phyloP scores from a whole-genome alignment of 23 red algal species.

The Gracilaria caudata region DNA sequence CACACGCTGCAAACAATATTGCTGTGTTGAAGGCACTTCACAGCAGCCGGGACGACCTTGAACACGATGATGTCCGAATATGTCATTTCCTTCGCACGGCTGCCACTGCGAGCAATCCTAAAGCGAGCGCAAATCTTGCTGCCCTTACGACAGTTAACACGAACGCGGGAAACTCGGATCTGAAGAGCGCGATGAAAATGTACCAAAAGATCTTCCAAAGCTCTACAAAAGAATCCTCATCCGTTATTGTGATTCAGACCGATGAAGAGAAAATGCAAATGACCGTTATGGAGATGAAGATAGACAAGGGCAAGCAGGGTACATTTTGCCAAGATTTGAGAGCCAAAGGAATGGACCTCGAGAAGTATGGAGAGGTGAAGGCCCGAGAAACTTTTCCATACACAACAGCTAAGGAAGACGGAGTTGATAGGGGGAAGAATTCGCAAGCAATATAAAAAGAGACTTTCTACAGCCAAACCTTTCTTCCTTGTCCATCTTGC shows the following conservation, averaged over 20 bases:
- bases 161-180: background rate
- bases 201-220: slow-evolving; percentile 24
- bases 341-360: slow-evolving; percentile 21
- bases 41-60: background rate
- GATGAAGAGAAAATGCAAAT: slow-evolving; percentile 11
- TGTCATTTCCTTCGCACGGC: slow-evolving; percentile 22
- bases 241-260: slow-evolving; percentile 33
- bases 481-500: background rate
- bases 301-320: slow-evolving; percentile 17
- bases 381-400: slow-evolving; percentile 26
- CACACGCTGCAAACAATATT: slow-evolving; percentile 58
- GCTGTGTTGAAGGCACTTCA: slow-evolving; percentile 47
- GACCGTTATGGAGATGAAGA: slow-evolving; percentile 21
- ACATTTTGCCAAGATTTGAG: slow-evolving; percentile 50
- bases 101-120: slow-evolving; percentile 11
- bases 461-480: background rate
- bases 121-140: slow-evolving; percentile 44
- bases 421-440: background rate
- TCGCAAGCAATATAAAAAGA: background rate
- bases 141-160: slow-evolving; percentile 22
- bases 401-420: background rate
- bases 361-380: slow-evolving; percentile 38
- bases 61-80: slow-evolving; percentile 2
- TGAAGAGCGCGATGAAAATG: slow-evolving; percentile 30
- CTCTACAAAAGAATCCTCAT: background rate